Percentiles rank a stretch among this genome's conserved stretches.
Conservation (phyloP, 257 asterid species). For the Scutellaria minor region DNA sequence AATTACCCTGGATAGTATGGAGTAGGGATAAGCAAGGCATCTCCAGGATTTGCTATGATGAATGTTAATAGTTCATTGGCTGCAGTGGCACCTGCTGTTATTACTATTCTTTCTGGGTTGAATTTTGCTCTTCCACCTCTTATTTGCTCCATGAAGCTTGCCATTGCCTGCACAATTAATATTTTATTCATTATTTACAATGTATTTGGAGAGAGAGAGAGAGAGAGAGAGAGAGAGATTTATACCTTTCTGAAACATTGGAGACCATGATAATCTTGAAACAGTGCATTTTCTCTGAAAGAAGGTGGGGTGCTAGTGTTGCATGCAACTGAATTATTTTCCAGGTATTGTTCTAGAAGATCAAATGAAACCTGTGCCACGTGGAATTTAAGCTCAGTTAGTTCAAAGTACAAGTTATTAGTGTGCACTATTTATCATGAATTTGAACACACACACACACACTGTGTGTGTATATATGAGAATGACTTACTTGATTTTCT, state of each 20-base stretch:
- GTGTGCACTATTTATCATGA: too few species aligned
- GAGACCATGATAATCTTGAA: slow-evolving; percentile 95
- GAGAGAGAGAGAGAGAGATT: too few species aligned
- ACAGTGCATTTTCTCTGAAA: slow-evolving; percentile 81
- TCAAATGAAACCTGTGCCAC: slow-evolving; percentile 78
- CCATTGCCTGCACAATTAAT: slow-evolving; percentile 67
- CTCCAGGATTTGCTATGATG: slow-evolving; percentile 81
- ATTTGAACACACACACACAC: background rate
- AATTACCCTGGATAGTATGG: slow-evolving; percentile 95
- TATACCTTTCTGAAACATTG: slow-evolving; percentile 70
- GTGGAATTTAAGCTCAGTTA: background rate
- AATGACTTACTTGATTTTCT: slow-evolving; percentile 67
- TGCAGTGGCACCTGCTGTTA: slow-evolving; percentile 93
- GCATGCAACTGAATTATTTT: slow-evolving; percentile 45
- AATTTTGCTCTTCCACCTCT: slow-evolving; percentile 80
- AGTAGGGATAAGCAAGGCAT: slow-evolving; percentile 85
- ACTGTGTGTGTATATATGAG: background rate
- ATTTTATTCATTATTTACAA: background rate
- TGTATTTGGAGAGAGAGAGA: too few species aligned
- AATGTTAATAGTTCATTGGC: slow-evolving; percentile 85
- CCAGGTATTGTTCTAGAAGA: slow-evolving; percentile 69
- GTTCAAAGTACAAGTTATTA: background rate
- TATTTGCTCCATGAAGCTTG: slow-evolving; percentile 83
- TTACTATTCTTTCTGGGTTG: slow-evolving; percentile 73
- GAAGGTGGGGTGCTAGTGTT: slow-evolving; percentile 42